These are phyloP conservation scores for Pogostemon cablin DNA, from an alignment of 257 asterid species.

Conservation along the genomic window DNA sequence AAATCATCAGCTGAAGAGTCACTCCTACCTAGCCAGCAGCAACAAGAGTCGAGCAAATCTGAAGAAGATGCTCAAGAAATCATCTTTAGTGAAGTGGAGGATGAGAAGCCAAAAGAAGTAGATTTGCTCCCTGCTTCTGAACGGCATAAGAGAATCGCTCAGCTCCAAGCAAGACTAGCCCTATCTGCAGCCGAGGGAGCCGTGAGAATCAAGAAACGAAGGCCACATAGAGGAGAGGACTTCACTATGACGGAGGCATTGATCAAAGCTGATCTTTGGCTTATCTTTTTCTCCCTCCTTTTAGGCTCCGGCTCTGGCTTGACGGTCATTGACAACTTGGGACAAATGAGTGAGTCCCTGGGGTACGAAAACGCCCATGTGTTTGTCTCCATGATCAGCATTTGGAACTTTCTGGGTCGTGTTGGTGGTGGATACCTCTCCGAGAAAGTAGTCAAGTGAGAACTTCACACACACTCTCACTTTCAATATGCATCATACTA, in stretches of 20 bases:
- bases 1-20: constrained; percentile 43
- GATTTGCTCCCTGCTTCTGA: constrained; percentile 55
- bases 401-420: constrained; percentile 70
- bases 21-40: constrained; percentile 37
- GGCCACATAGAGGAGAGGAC: constrained; percentile 71
- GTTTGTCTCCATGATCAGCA: constrained; percentile 67
- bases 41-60: constrained; percentile 45
- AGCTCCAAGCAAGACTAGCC: constrained; percentile 49
- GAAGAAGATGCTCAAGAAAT: constrained; percentile 39
- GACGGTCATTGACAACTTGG: constrained; percentile 67
- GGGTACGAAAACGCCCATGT: constrained; percentile 57
- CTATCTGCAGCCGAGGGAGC: constrained; percentile 83
- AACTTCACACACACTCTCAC: not conserved
- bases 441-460: constrained; percentile 62
- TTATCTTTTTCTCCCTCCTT: constrained; percentile 60
- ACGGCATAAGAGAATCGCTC: constrained; percentile 61
- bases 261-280: constrained; percentile 66
- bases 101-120: constrained; percentile 55
- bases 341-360: constrained; percentile 64
- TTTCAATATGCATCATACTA: not conserved
- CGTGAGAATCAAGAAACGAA: constrained; percentile 52
- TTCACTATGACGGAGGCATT: constrained; percentile 60
- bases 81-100: constrained; percentile 60
- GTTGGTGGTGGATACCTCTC: constrained; percentile 70
- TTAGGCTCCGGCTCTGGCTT: constrained; percentile 69